Evolutionary conservation across 345 rosid species (phyloP).

Genomic region (Iberis pinnata): DNA sequence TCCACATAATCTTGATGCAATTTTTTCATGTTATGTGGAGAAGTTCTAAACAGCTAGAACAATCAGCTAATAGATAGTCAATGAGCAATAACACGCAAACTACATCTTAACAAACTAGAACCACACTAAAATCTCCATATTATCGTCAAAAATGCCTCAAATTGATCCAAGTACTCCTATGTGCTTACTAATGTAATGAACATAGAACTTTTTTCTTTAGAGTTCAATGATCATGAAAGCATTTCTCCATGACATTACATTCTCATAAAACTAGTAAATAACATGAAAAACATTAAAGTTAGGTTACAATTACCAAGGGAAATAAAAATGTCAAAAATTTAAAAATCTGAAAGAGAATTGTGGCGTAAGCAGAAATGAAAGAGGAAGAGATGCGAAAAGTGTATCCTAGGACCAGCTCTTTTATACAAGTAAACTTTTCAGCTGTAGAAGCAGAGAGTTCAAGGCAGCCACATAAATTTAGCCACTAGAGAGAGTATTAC

Average conservation of each 20-base stretch:
- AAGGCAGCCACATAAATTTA: too few relatives aligned
- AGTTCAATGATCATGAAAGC: conserved; percentile 18
- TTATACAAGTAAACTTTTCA: too few relatives aligned
- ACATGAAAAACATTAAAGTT: background rate
- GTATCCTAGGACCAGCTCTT: too few relatives aligned
- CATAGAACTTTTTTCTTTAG: conserved; percentile 4
- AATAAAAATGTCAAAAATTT: background rate
- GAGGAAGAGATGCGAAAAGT: conserved; percentile 24
- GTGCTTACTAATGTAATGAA: conserved; percentile 2
- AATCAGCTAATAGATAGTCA: too few relatives aligned
- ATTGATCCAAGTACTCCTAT: background rate
- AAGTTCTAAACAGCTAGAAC: too few relatives aligned
- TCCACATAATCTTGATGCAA: background rate
- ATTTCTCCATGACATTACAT: conserved; percentile 7
- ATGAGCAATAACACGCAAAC: too few relatives aligned
- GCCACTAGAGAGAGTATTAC: too few relatives aligned
- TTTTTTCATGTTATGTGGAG: conserved; percentile 4
- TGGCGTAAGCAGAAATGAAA: conserved; percentile 18
- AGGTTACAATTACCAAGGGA: conserved; percentile 9
- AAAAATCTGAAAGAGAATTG: conserved; percentile 2
- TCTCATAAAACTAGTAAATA: conserved; percentile 1
- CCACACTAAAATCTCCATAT: too few relatives aligned
- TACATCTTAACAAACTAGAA: too few relatives aligned
- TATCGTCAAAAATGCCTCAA: conserved; percentile 9
- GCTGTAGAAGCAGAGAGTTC: too few relatives aligned